A percentile compares a stretch with the other conserved stretches of the same genome.
These are phyloP conservation scores for Boletellus ananas DNA, from an alignment of 768 basidiomycete species.

Conservation along the genomic window DNA sequence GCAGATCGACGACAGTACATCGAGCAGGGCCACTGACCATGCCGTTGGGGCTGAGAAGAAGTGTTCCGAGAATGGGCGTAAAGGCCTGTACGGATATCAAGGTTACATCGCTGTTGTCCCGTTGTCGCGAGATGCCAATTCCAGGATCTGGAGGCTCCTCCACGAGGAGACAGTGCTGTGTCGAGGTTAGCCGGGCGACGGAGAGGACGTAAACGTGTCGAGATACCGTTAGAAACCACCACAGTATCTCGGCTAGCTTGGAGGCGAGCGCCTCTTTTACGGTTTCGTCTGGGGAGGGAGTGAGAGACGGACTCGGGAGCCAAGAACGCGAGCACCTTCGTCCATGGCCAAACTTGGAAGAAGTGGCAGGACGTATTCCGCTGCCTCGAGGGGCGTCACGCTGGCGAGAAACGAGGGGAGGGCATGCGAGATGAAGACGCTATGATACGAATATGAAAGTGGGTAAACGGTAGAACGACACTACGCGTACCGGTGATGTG, in stretches of 20 bases:
- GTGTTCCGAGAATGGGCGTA: conserved; percentile 84
- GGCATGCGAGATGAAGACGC: conserved; percentile 81
- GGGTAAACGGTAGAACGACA: neutral
- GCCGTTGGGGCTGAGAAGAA: conserved; percentile 78
- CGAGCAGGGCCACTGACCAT: conserved; percentile 71
- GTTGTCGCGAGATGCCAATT: conserved; percentile 9
- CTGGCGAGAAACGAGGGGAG: conserved; percentile 74
- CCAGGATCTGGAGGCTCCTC: conserved; percentile 37
- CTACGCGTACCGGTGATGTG: conserved; percentile 47
- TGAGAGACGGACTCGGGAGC: conserved; percentile 5
- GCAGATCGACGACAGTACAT: conserved; percentile 71
- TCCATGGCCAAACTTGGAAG: conserved; percentile 82
- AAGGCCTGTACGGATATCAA: conserved; percentile 80
- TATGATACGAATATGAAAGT: conserved; percentile 32
- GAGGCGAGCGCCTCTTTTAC: conserved; percentile 86
- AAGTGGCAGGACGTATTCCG: conserved; percentile 92
- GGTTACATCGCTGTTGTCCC: conserved; percentile 25
- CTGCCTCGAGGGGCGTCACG: conserved; percentile 81
- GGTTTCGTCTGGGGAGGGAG: conserved; percentile 57
- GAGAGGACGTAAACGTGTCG: conserved; percentile 1
- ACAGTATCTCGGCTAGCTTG: conserved; percentile 76
- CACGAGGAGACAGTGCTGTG: conserved; percentile 64
- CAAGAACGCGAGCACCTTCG: conserved; percentile 50
- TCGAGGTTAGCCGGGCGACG: conserved; percentile 1
- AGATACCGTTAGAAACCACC: conserved; percentile 84